Base-by-base conservation (phyloP, 805 yeast species). In the Peterozyma xylosa region DNA sequence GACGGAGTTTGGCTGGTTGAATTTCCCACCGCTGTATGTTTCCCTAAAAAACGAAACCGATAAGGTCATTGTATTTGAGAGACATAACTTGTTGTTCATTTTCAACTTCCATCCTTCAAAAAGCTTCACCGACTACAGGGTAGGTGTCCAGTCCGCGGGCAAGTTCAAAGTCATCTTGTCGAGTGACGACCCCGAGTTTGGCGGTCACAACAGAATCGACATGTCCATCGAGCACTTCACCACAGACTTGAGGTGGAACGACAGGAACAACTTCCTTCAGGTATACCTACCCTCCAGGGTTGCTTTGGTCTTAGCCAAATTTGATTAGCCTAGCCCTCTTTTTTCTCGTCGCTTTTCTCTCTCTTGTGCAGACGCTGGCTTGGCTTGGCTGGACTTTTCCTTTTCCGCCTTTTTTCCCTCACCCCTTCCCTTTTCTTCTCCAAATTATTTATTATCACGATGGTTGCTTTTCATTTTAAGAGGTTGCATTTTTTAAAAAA, bases 41-140 rank as follows among this genome's bases (percentile, higher is more conserved):
- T 86, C 96, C 0, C 71, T 89, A 58, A 91, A 91, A 60, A 80
- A 93, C 60, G 96, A 91, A 52, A 73, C 73, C 35, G 99, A 91
- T 67, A 91, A 91, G 63, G 83, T 91, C 42, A 63, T 93, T 45
- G 96, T 79, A 0, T 93, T 80, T 64, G 98, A 91, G 63, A 78
- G 97, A 52, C 87, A 83, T 43, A 93, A 90, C 0, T 71, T 87
- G 30, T 57, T 93, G 41, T 93, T 91, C 55, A 71, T 90, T 30
- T 89, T 90, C 72, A 91, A 93, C 63, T 87, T 93, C 73, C 87
- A 91, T 63, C 95, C 96, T 30, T 74, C 84, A 0, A 68, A 86
- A 45, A 85, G 95, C 2, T 91, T 70, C 62, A 70, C 86, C 2
- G 96, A 88, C 63, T 91, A 90, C 66, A 78, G 95, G 58, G 71